Evolutionary conservation across 768 basidiomycete genomes (phyloP).

Genomic region (Symmetrospora coprosmae): DNA sequence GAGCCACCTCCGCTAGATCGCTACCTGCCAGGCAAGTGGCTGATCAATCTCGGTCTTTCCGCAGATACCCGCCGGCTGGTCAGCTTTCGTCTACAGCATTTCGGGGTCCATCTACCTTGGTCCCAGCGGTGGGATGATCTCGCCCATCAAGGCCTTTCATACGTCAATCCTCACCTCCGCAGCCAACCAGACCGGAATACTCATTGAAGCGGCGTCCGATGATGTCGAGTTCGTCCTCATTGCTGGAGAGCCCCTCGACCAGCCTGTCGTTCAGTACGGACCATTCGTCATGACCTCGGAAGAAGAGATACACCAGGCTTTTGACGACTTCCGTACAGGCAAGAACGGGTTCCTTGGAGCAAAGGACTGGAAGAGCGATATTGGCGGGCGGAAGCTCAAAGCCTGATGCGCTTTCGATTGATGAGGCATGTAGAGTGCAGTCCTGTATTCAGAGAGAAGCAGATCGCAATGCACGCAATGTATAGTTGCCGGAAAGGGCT

Average conservation of each 20-base stretch:
- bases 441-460: too few species aligned
- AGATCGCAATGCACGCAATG: too few species aligned
- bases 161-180: slow-evolving; percentile 67
- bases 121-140: slow-evolving; percentile 23
- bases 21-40: too few species aligned
- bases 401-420: too few species aligned
- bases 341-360: slow-evolving; percentile 79
- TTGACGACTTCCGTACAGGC: slow-evolving; percentile 48
- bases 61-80: slow-evolving; percentile 78
- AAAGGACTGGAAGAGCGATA: slow-evolving; percentile 61
- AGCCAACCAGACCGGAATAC: slow-evolving; percentile 52
- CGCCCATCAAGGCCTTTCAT: slow-evolving; percentile 50
- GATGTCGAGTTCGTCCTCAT: slow-evolving; percentile 63
- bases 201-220: slow-evolving; percentile 46
- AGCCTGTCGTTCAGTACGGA: slow-evolving; percentile 57
- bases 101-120: slow-evolving; percentile 57
- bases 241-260: slow-evolving; percentile 76
- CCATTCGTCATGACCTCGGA: slow-evolving; percentile 58
- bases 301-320: slow-evolving; percentile 65
- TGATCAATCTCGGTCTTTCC: slow-evolving; percentile 67
- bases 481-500: too few species aligned
- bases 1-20: too few species aligned
- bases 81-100: slow-evolving; percentile 63
- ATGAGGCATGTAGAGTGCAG: too few species aligned
- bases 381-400: slow-evolving; percentile 7